These are phyloP conservation scores for Strobilomyces confusus DNA, from an alignment of 768 basidiomycete species.

Conservation along the genomic window DNA sequence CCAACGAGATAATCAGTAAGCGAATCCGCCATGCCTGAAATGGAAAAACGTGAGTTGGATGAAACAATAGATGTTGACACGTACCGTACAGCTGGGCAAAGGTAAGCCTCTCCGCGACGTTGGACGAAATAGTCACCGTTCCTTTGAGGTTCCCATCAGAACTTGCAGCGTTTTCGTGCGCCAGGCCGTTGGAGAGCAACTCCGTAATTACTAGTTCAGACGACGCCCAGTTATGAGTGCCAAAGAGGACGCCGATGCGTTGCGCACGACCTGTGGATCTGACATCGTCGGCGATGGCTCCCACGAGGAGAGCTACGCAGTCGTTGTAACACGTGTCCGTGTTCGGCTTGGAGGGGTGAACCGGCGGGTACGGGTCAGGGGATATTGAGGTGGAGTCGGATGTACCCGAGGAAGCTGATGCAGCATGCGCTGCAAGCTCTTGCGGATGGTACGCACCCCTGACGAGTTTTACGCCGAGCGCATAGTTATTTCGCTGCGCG, in stretches of 20 bases:
- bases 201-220: constrained; percentile 57
- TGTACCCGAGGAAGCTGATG: constrained; percentile 18
- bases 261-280: constrained; percentile 13
- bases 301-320: constrained; percentile 55
- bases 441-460: constrained; percentile 88
- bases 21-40: constrained; percentile 79
- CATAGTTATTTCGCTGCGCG: constrained; percentile 61
- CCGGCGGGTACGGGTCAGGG: constrained; percentile 56
- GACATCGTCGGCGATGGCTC: constrained; percentile 52
- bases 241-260: constrained; percentile 68
- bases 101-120: constrained; percentile 60
- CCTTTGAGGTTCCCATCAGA: constrained; percentile 18
- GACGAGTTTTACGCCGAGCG: constrained; percentile 88
- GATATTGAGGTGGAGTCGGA: constrained; percentile 44
- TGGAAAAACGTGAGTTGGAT: neutral
- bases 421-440: constrained; percentile 50
- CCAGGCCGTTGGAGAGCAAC: constrained; percentile 53
- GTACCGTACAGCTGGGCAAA: constrained; percentile 84
- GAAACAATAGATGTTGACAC: constrained; percentile 12
- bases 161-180: constrained; percentile 19
- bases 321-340: constrained; percentile 74
- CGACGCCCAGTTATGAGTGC: constrained; percentile 81
- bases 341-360: constrained; percentile 62
- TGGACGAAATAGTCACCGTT: constrained; percentile 42
- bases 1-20: constrained; percentile 67